A percentile compares a stretch with the other conserved stretches of the same genome.
Evolutionary conservation across 805 yeast genomes (phyloP).

Genomic region (Yamadazyma tumulicola): DNA sequence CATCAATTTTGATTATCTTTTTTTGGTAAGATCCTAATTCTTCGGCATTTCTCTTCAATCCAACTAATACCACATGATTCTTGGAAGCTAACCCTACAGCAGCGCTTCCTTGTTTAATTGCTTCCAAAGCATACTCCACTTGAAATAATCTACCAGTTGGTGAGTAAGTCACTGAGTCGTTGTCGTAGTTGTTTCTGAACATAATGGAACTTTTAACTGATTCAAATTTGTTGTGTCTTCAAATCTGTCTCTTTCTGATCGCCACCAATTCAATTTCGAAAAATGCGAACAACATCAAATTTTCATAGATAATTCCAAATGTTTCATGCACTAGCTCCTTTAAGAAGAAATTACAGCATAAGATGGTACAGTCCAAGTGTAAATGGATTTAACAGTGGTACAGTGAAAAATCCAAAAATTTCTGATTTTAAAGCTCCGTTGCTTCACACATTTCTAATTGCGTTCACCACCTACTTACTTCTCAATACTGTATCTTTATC

Average conservation of each 20-base stretch:
- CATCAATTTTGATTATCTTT: slow-evolving; percentile 87
- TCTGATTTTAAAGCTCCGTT: slow-evolving; percentile 37
- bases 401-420: slow-evolving; percentile 24
- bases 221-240: too few relatives aligned
- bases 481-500: slow-evolving; percentile 31
- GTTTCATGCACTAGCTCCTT: too few relatives aligned
- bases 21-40: slow-evolving; percentile 96
- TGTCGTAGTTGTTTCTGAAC: slow-evolving; percentile 98
- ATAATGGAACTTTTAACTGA: too few relatives aligned
- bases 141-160: slow-evolving; percentile 92
- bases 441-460: slow-evolving; percentile 35
- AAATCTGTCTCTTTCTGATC: too few relatives aligned
- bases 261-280: slow-evolving; percentile 1
- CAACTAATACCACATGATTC: slow-evolving; percentile 86
- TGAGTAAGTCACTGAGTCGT: slow-evolving; percentile 96
- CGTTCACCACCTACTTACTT: slow-evolving; percentile 35
- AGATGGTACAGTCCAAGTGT: slow-evolving; percentile 3
- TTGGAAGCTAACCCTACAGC: slow-evolving; percentile 91
- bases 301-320: too few relatives aligned
- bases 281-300: slow-evolving; percentile 1
- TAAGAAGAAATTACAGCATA: too few relatives aligned
- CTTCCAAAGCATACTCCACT: slow-evolving; percentile 85
- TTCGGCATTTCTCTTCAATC: slow-evolving; percentile 93
- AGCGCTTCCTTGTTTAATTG: slow-evolving; percentile 97
- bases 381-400: neutral